These are phyloP conservation scores for Starmera quercuum DNA, from an alignment of 805 yeast species.

Conservation along the genomic window DNA sequence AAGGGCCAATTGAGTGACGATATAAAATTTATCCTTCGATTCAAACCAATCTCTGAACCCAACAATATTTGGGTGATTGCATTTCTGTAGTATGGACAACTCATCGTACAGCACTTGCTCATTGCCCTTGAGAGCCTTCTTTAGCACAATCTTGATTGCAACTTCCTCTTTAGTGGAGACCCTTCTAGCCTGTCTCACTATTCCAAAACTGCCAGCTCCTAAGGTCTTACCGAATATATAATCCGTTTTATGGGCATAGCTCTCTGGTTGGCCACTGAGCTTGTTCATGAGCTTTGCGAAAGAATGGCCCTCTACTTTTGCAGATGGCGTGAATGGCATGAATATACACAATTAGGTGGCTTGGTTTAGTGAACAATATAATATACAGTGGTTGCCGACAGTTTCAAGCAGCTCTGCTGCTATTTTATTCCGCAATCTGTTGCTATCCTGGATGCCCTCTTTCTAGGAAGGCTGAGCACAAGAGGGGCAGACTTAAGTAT, in stretches of 20 bases:
- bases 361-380: too few relatives aligned
- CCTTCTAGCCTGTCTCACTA: conserved; percentile 70
- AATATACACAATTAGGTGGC: too few relatives aligned
- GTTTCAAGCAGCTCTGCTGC: too few relatives aligned
- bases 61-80: conserved; percentile 84
- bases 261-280: conserved; percentile 65
- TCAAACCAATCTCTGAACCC: conserved; percentile 90
- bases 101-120: conserved; percentile 77
- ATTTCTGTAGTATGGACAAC: conserved; percentile 54
- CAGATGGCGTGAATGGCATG: conserved; percentile 9
- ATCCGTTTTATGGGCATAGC: conserved; percentile 55
- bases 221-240: conserved; percentile 77
- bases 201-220: conserved; percentile 95
- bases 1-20: conserved; percentile 89
- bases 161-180: conserved; percentile 55
- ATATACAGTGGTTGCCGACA: too few relatives aligned
- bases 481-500: too few relatives aligned
- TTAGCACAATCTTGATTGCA: conserved; percentile 83
- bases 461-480: too few relatives aligned
- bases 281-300: conserved; percentile 38
- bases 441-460: too few relatives aligned
- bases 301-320: conserved; percentile 19
- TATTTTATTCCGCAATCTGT: too few relatives aligned
- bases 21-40: conserved; percentile 82
- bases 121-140: conserved; percentile 75